These are phyloP conservation scores for Leucogyrophana mollusca DNA, from an alignment of 768 basidiomycete genomes.

Conservation along the genomic window DNA sequence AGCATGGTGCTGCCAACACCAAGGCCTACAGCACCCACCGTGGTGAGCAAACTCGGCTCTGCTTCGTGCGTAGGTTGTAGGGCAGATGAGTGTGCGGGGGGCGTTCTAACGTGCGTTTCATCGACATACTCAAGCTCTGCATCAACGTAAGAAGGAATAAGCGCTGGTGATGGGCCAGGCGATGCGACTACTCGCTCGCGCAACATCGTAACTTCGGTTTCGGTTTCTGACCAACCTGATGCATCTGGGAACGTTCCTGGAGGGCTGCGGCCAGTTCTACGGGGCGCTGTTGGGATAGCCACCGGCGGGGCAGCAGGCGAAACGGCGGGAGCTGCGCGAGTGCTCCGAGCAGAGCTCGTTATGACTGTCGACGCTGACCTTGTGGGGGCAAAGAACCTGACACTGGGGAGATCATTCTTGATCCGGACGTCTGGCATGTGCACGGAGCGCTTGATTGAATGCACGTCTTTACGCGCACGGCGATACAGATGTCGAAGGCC, in stretches of 20 bases:
- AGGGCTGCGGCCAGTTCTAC: slow-evolving; percentile 23
- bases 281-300: slow-evolving; percentile 14
- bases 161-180: slow-evolving; percentile 22
- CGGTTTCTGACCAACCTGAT: slow-evolving; percentile 32
- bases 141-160: slow-evolving; percentile 24
- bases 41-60: slow-evolving; percentile 2
- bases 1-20: slow-evolving; percentile 2
- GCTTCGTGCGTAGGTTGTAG: slow-evolving; percentile 3
- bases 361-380: slow-evolving; percentile 15
- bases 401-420: slow-evolving; percentile 29
- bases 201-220: slow-evolving; percentile 19
- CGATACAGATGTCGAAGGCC: slow-evolving; percentile 37
- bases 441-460: slow-evolving; percentile 27
- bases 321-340: slow-evolving; percentile 26
- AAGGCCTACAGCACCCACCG: not conserved
- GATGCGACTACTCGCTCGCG: slow-evolving; percentile 12
- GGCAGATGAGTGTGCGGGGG: not conserved
- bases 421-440: slow-evolving; percentile 24
- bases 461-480: slow-evolving; percentile 33
- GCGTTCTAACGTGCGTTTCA: slow-evolving; percentile 5
- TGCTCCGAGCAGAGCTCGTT: slow-evolving; percentile 27
- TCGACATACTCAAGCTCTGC: slow-evolving; percentile 10
- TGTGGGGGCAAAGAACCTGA: slow-evolving; percentile 21
- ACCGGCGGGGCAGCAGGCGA: slow-evolving; percentile 18
- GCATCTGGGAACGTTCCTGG: slow-evolving; percentile 25